These are phyloP conservation scores for Nidularia sp. DNA, from an alignment of 768 basidiomycete species.

Conservation along the genomic window DNA sequence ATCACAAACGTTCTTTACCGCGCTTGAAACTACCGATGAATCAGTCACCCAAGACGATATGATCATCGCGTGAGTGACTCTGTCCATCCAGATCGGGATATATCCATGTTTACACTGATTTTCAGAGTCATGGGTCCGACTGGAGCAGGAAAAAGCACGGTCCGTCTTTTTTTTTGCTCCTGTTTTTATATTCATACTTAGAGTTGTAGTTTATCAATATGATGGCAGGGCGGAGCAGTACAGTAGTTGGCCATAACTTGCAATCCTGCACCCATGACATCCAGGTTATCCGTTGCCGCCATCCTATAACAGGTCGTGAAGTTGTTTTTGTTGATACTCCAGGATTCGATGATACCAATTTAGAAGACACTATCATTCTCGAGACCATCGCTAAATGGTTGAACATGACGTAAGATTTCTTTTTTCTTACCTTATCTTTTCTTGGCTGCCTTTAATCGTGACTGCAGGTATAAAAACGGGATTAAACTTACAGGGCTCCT, in stretches of 20 bases:
- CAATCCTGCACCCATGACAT: slow-evolving; percentile 17
- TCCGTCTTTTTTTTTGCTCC: slow-evolving; percentile 3
- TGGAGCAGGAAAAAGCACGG: slow-evolving; percentile 18
- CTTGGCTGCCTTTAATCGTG: neutral
- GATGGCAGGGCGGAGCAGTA: slow-evolving; percentile 8
- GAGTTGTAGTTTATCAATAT: slow-evolving; percentile 19
- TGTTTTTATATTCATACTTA: neutral
- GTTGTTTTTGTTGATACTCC: slow-evolving; percentile 25
- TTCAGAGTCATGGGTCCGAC: slow-evolving; percentile 19
- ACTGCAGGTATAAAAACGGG: slow-evolving; percentile 2
- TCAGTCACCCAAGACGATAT: slow-evolving; percentile 4
- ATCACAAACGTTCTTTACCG: too few species aligned
- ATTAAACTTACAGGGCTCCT: slow-evolving; percentile 11
- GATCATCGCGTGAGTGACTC: slow-evolving; percentile 11
- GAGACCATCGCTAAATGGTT: slow-evolving; percentile 20
- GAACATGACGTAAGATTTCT: slow-evolving; percentile 11
- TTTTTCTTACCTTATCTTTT: neutral
- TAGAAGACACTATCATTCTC: slow-evolving; percentile 16
- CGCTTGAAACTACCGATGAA: neutral
- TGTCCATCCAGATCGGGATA: neutral
- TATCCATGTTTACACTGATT: neutral
- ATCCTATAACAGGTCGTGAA: slow-evolving; percentile 6
- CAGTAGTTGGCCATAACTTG: slow-evolving; percentile 15
- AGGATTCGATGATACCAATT: slow-evolving; percentile 21
- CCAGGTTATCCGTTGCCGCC: slow-evolving; percentile 10